phyloP scores from a whole-genome alignment of 2,329 filamentous ascomycete species.

The Fusarium neocosmosporiellum region DNA sequence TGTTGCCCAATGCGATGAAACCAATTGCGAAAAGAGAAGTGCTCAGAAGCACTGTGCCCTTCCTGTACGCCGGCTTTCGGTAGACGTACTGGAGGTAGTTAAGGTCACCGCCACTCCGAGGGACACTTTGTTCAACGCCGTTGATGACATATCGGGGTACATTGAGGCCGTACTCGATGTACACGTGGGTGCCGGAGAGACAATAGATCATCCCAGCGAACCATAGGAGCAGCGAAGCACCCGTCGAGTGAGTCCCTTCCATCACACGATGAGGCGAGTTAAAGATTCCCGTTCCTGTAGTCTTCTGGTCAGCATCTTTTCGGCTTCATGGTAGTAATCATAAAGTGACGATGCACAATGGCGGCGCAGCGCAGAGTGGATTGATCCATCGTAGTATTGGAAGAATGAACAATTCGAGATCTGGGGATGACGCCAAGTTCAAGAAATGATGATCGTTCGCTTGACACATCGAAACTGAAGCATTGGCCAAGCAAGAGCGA shows the following conservation, averaged over 20 bases:
- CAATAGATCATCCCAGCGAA: conserved; percentile 53
- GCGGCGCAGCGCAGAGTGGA: background rate
- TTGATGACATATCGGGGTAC: conserved; percentile 55
- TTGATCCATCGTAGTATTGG: background rate
- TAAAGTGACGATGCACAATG: background rate
- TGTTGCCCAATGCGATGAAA: conserved; percentile 60
- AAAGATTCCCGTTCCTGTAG: conserved; percentile 52
- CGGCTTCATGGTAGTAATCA: background rate
- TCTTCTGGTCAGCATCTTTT: conserved; percentile 23
- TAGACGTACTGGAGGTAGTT: conserved; percentile 63
- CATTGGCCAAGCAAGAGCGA: conserved; percentile 24
- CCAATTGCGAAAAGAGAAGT: conserved; percentile 58
- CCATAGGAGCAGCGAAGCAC: conserved; percentile 54
- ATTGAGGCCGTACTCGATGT: conserved; percentile 60
- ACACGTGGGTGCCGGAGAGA: conserved; percentile 50
- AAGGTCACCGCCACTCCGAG: conserved; percentile 59
- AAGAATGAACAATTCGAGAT: background rate
- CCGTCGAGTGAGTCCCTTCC: conserved; percentile 47
- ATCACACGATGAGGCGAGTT: conserved; percentile 50
- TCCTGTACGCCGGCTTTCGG: conserved; percentile 49
- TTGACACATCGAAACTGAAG: conserved; percentile 31
- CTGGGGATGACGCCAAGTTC: background rate
- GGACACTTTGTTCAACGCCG: conserved; percentile 54
- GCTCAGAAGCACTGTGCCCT: conserved; percentile 51
- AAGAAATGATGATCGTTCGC: background rate